phyloP scores from a whole-genome alignment of 495 filamentous ascomycete genomes.

The Penicillium coprophilum region DNA sequence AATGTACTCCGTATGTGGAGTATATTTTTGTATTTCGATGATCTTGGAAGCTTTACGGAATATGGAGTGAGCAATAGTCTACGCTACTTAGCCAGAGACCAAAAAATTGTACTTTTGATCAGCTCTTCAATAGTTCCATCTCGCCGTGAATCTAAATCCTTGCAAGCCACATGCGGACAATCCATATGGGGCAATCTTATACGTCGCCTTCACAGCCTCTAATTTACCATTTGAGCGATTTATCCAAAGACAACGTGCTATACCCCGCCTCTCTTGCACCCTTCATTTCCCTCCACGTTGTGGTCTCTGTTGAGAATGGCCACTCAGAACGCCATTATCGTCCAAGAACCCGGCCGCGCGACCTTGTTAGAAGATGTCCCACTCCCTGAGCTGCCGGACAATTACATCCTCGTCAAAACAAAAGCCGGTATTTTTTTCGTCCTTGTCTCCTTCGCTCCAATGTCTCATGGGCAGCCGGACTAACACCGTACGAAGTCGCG shows the following conservation, averaged over 20 bases:
- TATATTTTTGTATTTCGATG: not conserved
- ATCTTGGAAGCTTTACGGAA: not conserved
- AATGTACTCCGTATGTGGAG: not conserved
- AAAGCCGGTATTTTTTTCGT: constrained; percentile 24
- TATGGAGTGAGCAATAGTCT: not conserved
- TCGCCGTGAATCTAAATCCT: not conserved
- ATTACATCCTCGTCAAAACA: constrained; percentile 49
- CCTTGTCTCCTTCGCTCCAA: not conserved
- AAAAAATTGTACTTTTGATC: not conserved
- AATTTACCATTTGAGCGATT: constrained; percentile 7
- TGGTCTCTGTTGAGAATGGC: constrained; percentile 8
- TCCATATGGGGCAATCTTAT: not conserved
- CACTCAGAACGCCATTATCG: constrained; percentile 20
- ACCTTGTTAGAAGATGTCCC: constrained; percentile 18
- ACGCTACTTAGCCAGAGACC: not conserved
- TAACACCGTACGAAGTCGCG: constrained; percentile 34
- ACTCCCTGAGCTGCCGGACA: constrained; percentile 31
- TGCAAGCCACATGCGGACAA: not conserved
- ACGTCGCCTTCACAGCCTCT: not conserved
- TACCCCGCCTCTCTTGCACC: not conserved
- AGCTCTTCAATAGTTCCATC: constrained; percentile 2
- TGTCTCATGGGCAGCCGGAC: not conserved
- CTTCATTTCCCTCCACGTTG: not conserved
- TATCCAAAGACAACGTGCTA: not conserved
- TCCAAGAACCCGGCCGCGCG: constrained; percentile 17